These are phyloP conservation scores for Phialophora expanda DNA, from an alignment of 2,329 filamentous ascomycete species.

Conservation along the genomic window DNA sequence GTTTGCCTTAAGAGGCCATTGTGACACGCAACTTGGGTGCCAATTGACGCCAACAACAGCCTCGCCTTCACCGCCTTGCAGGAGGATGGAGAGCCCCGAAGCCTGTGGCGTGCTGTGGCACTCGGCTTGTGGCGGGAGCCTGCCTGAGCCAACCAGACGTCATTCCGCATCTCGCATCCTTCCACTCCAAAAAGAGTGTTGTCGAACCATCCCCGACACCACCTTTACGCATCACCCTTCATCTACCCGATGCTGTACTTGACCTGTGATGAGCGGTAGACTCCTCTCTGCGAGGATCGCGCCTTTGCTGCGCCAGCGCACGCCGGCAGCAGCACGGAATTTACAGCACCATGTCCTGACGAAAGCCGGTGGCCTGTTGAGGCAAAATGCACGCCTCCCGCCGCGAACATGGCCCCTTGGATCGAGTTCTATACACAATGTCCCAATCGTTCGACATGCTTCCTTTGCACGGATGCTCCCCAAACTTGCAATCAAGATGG, in stretches of 20 bases:
- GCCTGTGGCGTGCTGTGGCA: not conserved
- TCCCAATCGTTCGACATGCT: conserved; percentile 66
- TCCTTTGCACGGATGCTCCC: conserved; percentile 76
- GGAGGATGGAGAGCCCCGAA: not conserved
- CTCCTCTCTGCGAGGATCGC: conserved; percentile 74
- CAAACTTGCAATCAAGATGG: conserved; percentile 87
- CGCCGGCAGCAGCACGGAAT: conserved; percentile 59
- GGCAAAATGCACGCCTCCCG: conserved; percentile 67
- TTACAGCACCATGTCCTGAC: conserved; percentile 63
- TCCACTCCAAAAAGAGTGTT: conserved; percentile 13
- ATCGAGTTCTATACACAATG: conserved; percentile 80
- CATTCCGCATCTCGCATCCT: conserved; percentile 27
- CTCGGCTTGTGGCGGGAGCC: not conserved
- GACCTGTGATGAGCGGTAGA: conserved; percentile 68
- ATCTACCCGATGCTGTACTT: conserved; percentile 28
- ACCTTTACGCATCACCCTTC: conserved; percentile 5
- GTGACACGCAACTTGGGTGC: conserved; percentile 16
- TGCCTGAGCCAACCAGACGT: conserved; percentile 22
- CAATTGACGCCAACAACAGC: conserved; percentile 12
- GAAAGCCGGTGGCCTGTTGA: conserved; percentile 71
- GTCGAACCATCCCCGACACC: conserved; percentile 3
- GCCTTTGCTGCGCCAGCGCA: conserved; percentile 65
- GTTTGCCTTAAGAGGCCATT: conserved; percentile 14
- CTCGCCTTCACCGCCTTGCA: conserved; percentile 19
- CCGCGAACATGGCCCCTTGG: conserved; percentile 75